phyloP scores from a whole-genome alignment of 257 asterid species.

The Echites panduratus region DNA sequence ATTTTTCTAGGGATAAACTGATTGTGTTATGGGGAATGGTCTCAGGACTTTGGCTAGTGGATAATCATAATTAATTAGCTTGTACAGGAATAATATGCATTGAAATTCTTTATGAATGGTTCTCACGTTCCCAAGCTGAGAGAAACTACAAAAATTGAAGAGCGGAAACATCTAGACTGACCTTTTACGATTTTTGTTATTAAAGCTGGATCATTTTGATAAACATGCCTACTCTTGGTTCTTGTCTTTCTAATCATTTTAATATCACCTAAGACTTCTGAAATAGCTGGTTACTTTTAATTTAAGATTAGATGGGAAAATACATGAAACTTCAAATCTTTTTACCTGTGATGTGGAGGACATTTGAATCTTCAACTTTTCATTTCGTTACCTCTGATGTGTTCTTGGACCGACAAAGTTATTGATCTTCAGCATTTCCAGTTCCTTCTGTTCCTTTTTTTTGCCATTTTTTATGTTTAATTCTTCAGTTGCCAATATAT shows the following conservation, averaged over 20 bases:
- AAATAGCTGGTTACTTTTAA: neutral
- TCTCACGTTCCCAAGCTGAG: neutral
- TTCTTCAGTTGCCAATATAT: neutral
- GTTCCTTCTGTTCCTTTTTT: neutral
- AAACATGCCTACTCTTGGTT: neutral
- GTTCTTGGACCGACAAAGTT: neutral
- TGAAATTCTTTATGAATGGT: neutral
- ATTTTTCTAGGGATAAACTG: neutral
- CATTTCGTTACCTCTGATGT: no score
- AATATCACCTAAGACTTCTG: neutral
- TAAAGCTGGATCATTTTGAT: neutral
- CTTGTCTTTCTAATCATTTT: neutral
- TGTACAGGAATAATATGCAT: neutral
- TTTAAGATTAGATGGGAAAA: neutral
- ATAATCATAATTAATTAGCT: neutral
- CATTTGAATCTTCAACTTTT: neutral
- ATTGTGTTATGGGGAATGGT: neutral
- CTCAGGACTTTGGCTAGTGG: neutral
- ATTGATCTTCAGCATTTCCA: neutral
- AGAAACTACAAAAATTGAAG: neutral
- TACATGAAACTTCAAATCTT: neutral
- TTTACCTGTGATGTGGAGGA: neutral
- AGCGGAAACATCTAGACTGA: neutral
- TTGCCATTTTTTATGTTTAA: no score
- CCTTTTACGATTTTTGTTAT: neutral